Base-by-base conservation (phyloP, 192 early-diverging fungal species). In the Fimicolochytrium jonesii region DNA sequence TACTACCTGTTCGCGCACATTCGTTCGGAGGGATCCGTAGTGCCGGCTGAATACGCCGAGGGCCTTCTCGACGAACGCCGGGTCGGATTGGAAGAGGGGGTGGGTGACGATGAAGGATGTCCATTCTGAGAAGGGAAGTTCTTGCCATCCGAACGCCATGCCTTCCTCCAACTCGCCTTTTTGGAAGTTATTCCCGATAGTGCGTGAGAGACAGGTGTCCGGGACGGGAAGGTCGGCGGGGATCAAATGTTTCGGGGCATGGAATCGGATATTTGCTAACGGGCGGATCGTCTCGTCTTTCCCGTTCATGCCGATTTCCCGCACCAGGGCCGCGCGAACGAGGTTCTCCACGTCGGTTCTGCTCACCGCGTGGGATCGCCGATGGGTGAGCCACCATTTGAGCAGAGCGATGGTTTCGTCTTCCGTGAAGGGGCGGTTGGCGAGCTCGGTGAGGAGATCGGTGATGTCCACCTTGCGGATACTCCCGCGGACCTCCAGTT, bases 341-440 rank as follows among this genome's bases (percentile, higher is more conserved):
- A 90, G 75, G 26, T 67, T 48, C 46, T 64, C 47, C 28, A 54
- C 46, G 33, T 61, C 73, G 2, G 53, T n/a, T 3, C 59, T 37
- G 3, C 76, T 62, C 22, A 82, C 64, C 1, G 64, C 56, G 2
- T 76, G 57, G 10, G 46, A 60, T 15, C 60, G 59, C 4, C 65
- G 60, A 60, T 75, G 84, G 17, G 66, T 68, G 11, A 87, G 74
- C 87, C 86, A 92, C 92, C 92, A 94, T 59, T 80, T 77, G 61
- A 94, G 65, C 43, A 89, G 74, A 0, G 78, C 79, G 0, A 86
- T 66, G 68, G 85, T 79, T 65, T 94, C 89, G 1, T 60, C 51
- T 22, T 65, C 63, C 7, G 71, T 67, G 2, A 92, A 57, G 5
- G 77, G 77, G 3, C 87, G 61, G 41, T 59, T 76, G 28, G 73